Evolutionary conservation across 306 rosid species (phyloP), one percentile per base, ranked within the genome.

Genomic region (Boehmeria nivea): DNA sequence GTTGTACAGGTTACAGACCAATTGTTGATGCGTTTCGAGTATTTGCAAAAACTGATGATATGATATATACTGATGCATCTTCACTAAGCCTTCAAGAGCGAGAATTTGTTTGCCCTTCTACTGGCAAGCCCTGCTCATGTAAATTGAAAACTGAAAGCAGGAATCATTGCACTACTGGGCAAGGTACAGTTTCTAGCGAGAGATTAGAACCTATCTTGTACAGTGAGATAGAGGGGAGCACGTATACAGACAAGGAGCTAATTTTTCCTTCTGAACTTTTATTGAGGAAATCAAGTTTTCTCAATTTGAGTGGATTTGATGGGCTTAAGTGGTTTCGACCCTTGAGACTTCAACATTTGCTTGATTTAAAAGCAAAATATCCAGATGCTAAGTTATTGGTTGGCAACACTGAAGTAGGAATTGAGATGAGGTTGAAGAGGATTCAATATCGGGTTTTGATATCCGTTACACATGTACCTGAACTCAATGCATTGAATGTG

Each of bases 1-100:
- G 96, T 7, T 91, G 98, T 65, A 91, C 98, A 19, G 98, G 98
- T 68, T 91, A 91, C 73, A 82, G 98, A 77, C 93, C 98, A 55
- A 91, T 91, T 54, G 66, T 77, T 69, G 98, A 91, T 66, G 96
- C 98, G 42, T 91, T 91, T 71, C 85, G 78, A 4, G 87, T 87
- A 62, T 91, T 87, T 76, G 83, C 98, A 54, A 91, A 84, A 84
- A 80, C 93, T 18, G 64, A 63, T 51, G 68, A 91, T 60, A 45
- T 43, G n/a, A 57, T 81, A 4, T 82, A 91, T 65, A 67, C 80
- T n/a, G 77, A 68, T n/a, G 69, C 57, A 39, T 85, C 94, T 70
- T 68, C 77, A 12, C 27, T 54, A 60, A 62, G 72, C 69, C 76
- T 60, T 60, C 59, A 73, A 66, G 85, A 73, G 37, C 82, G 76